Base-by-base conservation (phyloP, 768 basidiomycete genomes). In the Boletus sp. region DNA sequence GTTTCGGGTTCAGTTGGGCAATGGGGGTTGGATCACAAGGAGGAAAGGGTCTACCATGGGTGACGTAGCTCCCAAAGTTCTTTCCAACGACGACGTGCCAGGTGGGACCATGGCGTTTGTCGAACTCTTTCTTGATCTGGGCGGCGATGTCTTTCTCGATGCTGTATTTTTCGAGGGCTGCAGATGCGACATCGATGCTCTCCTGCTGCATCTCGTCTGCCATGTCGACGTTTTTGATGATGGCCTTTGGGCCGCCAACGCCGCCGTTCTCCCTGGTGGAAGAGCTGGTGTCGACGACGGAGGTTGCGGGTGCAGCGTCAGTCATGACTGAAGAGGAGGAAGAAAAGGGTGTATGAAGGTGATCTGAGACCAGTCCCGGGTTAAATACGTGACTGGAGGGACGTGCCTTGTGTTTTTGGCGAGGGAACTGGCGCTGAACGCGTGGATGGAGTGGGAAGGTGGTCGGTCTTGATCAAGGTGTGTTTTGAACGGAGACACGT, bases 21-120 rank as follows among this genome's bases (percentile, higher is more conserved):
- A 33, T 19, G 51, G 34, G 45, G 52, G 40, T 15, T 15, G n/a
- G 39, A 10, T 27, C 7, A 4, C 15, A 15, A 23, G 3, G 13
- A 21, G 14, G 25, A 51, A 35, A 13, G 29, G 9, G 37, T 87
- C 64, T 62, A 96, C 94, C 95, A 67, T 97, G 95, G 42, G 95
- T 97, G 40, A 98, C 95, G 70, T 95, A 98, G 75, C 90, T 93
- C 47, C 95, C 95, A 83, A 96, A 98, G 78, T 98, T 97, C 80
- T 96, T 98, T 56, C 96, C 96, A 47, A 96, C 96, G 61, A 98
- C 94, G 71, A 94, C 93, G 71, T 98, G 96, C 96, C 96, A 98
- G 63, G 95, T 97, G 53, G 91, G 85, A 25, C 93, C 92, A 63
- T 93, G 87, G 73, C 88, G 79, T 75, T 85, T 80, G 80, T 98